A percentile compares a stretch with the other conserved stretches of the same genome.
Conservation (phyloP, 2,329 filamentous ascomycete species). For the Aureobasidium zeae region DNA sequence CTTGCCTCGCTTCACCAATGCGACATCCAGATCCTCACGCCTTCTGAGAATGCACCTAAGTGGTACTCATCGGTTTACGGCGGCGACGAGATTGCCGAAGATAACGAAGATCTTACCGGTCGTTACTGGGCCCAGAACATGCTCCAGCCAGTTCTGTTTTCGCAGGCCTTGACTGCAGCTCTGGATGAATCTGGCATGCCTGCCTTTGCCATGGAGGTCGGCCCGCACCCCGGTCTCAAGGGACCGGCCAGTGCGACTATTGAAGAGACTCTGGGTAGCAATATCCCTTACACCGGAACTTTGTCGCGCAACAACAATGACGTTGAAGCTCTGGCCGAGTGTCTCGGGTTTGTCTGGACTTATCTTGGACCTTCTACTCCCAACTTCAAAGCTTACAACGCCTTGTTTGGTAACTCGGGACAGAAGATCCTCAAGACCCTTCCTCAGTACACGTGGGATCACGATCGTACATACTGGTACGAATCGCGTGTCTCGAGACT, state of each 20-base stretch:
- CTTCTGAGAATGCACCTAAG: background rate
- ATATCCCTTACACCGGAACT: conserved; percentile 14
- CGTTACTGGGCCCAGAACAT: conserved; percentile 40
- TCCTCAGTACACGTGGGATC: conserved; percentile 20
- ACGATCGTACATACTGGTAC: conserved; percentile 17
- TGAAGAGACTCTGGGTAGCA: conserved; percentile 15
- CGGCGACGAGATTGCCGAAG: background rate
- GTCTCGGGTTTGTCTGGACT: conserved; percentile 17
- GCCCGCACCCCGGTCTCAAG: conserved; percentile 37
- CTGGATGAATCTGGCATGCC: conserved; percentile 21
- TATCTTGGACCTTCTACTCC: background rate
- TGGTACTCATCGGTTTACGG: conserved; percentile 14
- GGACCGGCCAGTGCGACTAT: conserved; percentile 31
- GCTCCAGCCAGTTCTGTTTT: conserved; percentile 34
- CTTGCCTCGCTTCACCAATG: background rate
- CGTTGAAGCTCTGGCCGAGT: conserved; percentile 17
- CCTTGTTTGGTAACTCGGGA: background rate
- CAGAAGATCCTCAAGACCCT: conserved; percentile 15
- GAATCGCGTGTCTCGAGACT: conserved; percentile 14
- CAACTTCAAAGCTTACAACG: conserved; percentile 3
- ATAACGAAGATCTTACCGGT: conserved; percentile 17
- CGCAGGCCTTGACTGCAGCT: conserved; percentile 30
- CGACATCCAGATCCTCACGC: background rate
- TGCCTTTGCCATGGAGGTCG: conserved; percentile 35
- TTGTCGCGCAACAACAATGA: conserved; percentile 21